A percentile compares a stretch with the other conserved stretches of the same genome.
Conservation (phyloP, 805 yeast species). For the Ogataea trehaloabstinens region DNA sequence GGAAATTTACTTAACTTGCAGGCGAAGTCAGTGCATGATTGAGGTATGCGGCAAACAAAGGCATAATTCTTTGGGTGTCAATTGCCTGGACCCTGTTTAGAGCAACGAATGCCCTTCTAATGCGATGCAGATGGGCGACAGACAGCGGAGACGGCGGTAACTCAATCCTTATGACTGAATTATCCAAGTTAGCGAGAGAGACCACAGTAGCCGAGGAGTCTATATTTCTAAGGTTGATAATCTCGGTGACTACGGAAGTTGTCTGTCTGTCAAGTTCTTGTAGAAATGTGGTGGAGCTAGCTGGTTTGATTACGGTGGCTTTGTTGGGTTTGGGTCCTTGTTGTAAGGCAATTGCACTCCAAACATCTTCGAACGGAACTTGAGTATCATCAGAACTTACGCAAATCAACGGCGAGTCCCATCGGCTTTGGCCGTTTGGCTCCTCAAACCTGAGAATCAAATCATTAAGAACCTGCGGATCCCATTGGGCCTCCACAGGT, state of each 20-base stretch:
- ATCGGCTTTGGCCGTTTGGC: constrained; percentile 78
- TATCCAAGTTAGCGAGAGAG: constrained; percentile 35
- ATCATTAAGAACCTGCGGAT: constrained; percentile 58
- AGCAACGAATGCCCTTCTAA: constrained; percentile 78
- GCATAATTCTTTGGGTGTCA: constrained; percentile 63
- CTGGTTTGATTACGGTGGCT: constrained; percentile 81
- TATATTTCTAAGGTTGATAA: constrained; percentile 61
- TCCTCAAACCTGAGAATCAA: constrained; percentile 88
- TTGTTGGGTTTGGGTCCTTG: constrained; percentile 75
- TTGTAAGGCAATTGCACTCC: constrained; percentile 58
- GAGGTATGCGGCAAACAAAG: constrained; percentile 76
- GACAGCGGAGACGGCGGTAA: constrained; percentile 62
- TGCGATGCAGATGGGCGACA: constrained; percentile 76
- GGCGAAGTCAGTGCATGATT: constrained; percentile 59
- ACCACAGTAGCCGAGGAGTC: constrained; percentile 48
- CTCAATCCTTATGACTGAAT: constrained; percentile 41
- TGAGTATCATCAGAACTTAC: constrained; percentile 54
- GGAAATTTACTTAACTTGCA: no score
- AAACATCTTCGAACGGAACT: constrained; percentile 64
- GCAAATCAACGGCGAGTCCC: constrained; percentile 92
- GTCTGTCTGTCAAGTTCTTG: constrained; percentile 77
- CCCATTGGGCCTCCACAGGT: constrained; percentile 51
- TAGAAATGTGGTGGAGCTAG: constrained; percentile 70
- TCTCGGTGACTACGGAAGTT: constrained; percentile 56
- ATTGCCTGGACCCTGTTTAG: constrained; percentile 77